Base-by-base conservation (phyloP, 1,139 yeast species). In the Pneumocystis wakefieldiae region DNA sequence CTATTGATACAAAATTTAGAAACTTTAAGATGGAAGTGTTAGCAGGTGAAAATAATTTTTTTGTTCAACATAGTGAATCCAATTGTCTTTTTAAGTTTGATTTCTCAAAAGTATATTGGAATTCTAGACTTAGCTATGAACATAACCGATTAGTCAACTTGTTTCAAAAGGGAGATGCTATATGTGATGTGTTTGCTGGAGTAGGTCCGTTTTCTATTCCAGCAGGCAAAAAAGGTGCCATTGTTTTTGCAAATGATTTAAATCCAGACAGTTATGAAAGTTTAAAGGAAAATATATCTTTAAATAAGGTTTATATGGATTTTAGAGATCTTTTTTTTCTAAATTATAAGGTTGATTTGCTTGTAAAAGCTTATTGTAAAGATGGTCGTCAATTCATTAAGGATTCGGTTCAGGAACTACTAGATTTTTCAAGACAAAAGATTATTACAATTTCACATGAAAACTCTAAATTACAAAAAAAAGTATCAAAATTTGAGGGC, bases 181-280 rank as follows among this genome's bases (percentile, higher is more conserved):
- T 94, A 0, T 89, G 90, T 68, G 99, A 94, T 76, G 97, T 90
- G 0, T 88, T 94, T 81, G 98, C 97, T 0, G 99, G 99, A 48
- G 98, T 94, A 1, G 99, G 99, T 0, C 99, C 99, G 2, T 94
- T 94, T 77, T 94, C 95, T 1, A 83, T 92, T 0, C 99, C 99
- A 0, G 96, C 97, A 0, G 98, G 91, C 19, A 90, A 87, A 73
- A 88, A 86, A 66, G 80, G 81, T 24, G 87, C 84, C 2, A 74
- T 91, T 63, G 95, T 88, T 0, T 77, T 91, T 70, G 97, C 97
- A 19, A 94, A 91, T 72, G 99, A 94, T 73, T 78, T 94, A 71
- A 94, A 94, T 71, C 97, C 97, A 0, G 87, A 86, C 67, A 85
- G 95, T 63, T 87, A 76, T 74, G 81, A 82, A 67, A 86, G 86